Conservation (phyloP, 768 basidiomycete species). For the Plicaturopsis crispa region DNA sequence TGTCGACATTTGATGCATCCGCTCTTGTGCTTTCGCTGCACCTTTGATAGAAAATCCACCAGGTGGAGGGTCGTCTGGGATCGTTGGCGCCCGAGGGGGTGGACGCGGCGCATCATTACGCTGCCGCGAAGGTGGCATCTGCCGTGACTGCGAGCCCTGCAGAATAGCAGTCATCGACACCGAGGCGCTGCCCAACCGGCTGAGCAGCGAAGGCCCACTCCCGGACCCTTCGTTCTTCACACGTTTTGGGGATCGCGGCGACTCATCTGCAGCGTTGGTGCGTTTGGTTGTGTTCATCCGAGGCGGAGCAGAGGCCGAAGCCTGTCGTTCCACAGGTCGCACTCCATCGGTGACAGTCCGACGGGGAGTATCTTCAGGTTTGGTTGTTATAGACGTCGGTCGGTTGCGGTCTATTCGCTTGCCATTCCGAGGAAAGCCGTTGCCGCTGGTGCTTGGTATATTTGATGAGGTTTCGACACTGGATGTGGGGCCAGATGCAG, state of each 20-base stretch:
- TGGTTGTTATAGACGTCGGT: constrained; percentile 7
- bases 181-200: constrained; percentile 26
- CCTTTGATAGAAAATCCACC: constrained; percentile 50
- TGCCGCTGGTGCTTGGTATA: constrained; percentile 9
- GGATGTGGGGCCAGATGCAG: background rate
- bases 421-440: constrained; percentile 1
- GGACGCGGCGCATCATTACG: background rate
- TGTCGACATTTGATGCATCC: constrained; percentile 5
- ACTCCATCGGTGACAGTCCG: background rate
- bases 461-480: background rate
- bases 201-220: constrained; percentile 33
- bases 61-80: constrained; percentile 24
- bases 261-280: constrained; percentile 20
- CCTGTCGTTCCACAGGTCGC: constrained; percentile 11
- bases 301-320: constrained; percentile 6
- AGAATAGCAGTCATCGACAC: background rate
- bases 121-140: background rate
- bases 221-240: constrained; percentile 17
- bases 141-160: background rate
- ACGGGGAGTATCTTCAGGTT: constrained; percentile 5
- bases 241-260: constrained; percentile 27
- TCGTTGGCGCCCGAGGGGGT: constrained; percentile 8
- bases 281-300: constrained; percentile 17
- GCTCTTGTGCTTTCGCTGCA: constrained; percentile 33
- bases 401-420: background rate